Evolutionary conservation across 2,329 filamentous ascomycete genomes (phyloP), one percentile per base, ranked within the genome.

Genomic region (Sporothrix euskadiensis): DNA sequence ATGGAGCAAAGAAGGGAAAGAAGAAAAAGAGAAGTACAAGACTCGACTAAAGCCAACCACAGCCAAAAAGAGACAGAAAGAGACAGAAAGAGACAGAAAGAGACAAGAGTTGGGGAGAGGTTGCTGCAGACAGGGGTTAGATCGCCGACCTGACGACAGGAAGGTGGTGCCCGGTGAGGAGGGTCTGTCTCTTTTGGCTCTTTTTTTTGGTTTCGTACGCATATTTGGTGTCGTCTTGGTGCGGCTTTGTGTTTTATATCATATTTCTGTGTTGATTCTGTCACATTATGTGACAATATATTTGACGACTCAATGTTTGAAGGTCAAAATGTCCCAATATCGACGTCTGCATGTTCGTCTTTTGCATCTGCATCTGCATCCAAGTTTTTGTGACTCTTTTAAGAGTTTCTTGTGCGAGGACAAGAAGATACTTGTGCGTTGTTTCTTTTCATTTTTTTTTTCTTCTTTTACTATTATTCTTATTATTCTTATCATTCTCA

Each of bases 91-190:
- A 35, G 19, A 44, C 44, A 19, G 3, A 16, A 41, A 54, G n/a
- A 14, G 32, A 52, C 44, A 56, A 41, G 44, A 12, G 16, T 30
- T 71, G 8, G 69, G 54, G 54, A 49, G n/a, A 47, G 22, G 68
- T 32, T 32, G 39, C 35, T 54, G 49, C 35, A 70, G 35, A 71
- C 66, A 59, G 69, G 69, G 32, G 59, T 66, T 41, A 71, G 69
- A 71, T 71, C 69, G 69, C 69, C 69, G 69, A 71, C 69, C 69
- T 71, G 16, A 47, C 30, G 44, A 52, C 26, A n/a, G 9, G 9
- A 59, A 26, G 69, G 69, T 41, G 69, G 69, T 71, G 69, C 57
- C 69, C 69, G 71, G 47, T 2, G 30, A 14, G 70, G 22, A 30
- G 9, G 56, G 41, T 32, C 10, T 52, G 70, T 44, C 69, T 30